Base-by-base conservation (phyloP, 2,329 filamentous ascomycete genomes). In the Penicillium sp. region DNA sequence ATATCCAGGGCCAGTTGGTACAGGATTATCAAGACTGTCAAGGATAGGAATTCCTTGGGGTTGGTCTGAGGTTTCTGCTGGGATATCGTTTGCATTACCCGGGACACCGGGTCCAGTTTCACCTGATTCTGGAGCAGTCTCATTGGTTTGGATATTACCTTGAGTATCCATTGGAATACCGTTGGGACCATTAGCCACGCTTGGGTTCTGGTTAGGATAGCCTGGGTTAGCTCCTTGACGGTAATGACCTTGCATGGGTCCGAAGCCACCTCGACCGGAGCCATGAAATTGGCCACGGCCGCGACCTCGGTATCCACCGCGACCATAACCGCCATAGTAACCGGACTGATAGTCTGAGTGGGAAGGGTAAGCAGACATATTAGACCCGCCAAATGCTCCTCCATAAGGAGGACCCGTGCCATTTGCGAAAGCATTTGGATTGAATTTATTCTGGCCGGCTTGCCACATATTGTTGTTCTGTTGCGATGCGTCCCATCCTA, bases 391-490 rank as follows among this genome's bases (percentile, higher is more conserved):
- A 77, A 82, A 90, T 79, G 86, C 87, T 85, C 84, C 83, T 79
- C 87, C 88, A 85, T 84, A 90, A 79, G 90, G 88, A 89, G 87
- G 86, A 82, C 85, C 86, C 84, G 89, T 89, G 82, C 86, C 85
- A 83, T 82, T 75, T 78, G 85, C 72, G 71, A 78, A 83, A 84
- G 85, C 86, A 89, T 85, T 90, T 89, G 85, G 83, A 84, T 88
- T 92, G 87, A 85, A 90, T 88, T 90, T 91, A 90, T 90, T 88
- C 88, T 89, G 87, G 82, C 85, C 85, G 82, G 85, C 85, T 87
- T 87, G 89, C 88, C 88, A 91, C 82, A 87, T 75, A 55, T 50
- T 50, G 75, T 72, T 76, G 71, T 75, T 85, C 80, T 89, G 49
- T 22, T 51, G 87, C 79, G 88, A 87, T 81, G 83, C 83, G 82